Evolutionary conservation across 768 basidiomycete genomes (phyloP).

Genomic region (Dioszegia crocea): DNA sequence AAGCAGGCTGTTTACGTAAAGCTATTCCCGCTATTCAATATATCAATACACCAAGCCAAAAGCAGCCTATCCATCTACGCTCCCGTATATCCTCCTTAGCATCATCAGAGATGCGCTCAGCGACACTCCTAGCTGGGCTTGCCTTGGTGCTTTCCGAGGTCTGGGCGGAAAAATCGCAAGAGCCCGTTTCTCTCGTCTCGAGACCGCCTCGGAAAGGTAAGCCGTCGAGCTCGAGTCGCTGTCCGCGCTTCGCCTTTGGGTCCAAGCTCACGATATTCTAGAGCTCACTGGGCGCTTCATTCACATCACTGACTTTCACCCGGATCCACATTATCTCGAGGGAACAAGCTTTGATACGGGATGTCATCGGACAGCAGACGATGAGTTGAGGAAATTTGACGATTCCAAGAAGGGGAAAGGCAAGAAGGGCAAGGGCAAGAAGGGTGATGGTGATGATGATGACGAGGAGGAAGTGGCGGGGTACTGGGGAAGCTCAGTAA

Average conservation of each 20-base stretch:
- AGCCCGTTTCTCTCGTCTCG: not conserved
- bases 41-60: too few species aligned
- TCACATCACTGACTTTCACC: conserved; percentile 49
- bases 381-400: conserved; percentile 15
- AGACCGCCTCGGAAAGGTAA: not conserved
- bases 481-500: conserved; percentile 43
- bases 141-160: not conserved
- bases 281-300: conserved; percentile 31
- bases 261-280: not conserved
- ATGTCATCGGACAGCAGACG: conserved; percentile 28
- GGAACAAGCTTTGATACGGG: conserved; percentile 41
- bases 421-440: conserved; percentile 11
- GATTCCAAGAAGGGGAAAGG: conserved; percentile 22
- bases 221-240: not conserved
- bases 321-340: conserved; percentile 42
- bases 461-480: conserved; percentile 36
- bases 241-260: too few species aligned
- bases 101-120: not conserved
- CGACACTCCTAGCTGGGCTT: conserved; percentile 3
- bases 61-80: too few species aligned
- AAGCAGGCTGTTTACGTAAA: not conserved
- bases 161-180: not conserved
- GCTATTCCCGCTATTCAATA: too few species aligned
- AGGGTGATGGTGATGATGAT: conserved; percentile 12
- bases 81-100: too few species aligned